Evolutionary conservation across 2,329 filamentous ascomycete species (phyloP).

Genomic region (Coniosporium tulheliwenetii): DNA sequence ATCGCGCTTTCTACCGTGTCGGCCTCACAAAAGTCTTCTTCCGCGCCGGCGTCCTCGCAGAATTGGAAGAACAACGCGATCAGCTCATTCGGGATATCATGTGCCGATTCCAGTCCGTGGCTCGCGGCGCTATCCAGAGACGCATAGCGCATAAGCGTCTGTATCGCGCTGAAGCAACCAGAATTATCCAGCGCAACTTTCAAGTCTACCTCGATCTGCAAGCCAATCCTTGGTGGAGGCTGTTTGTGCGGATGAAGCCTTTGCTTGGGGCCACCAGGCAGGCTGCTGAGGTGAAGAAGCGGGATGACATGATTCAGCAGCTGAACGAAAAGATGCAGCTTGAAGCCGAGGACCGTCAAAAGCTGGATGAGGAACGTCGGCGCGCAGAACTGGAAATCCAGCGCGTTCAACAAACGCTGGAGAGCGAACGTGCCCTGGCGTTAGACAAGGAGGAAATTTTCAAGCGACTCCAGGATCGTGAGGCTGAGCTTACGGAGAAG

Average conservation of each 20-base stretch:
- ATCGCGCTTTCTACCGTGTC: conserved; percentile 76
- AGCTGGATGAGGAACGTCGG: conserved; percentile 79
- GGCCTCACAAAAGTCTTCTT: conserved; percentile 98
- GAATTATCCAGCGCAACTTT: conserved; percentile 91
- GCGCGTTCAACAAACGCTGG: conserved; percentile 81
- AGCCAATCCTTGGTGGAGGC: conserved; percentile 92
- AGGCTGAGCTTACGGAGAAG: conserved; percentile 84
- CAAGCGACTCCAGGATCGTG: conserved; percentile 83
- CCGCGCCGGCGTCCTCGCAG: conserved; percentile 84
- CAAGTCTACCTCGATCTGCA: conserved; percentile 80
- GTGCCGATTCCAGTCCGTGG: conserved; percentile 79
- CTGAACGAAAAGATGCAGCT: conserved; percentile 70
- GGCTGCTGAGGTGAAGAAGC: conserved; percentile 83
- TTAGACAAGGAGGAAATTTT: conserved; percentile 99
- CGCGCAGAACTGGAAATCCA: conserved; percentile 77
- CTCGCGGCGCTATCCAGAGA: conserved; percentile 77
- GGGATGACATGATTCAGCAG: conserved; percentile 82
- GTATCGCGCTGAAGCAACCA: conserved; percentile 85
- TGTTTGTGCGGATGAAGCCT: conserved; percentile 90
- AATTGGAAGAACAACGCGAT: conserved; percentile 91
- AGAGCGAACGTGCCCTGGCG: conserved; percentile 88
- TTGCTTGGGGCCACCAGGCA: conserved; percentile 83
- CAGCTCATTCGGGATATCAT: conserved; percentile 88
- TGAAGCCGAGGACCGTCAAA: conserved; percentile 59
- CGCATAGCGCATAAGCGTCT: conserved; percentile 83